These are phyloP conservation scores for Pulveroboletus sp. DNA, from an alignment of 768 basidiomycete genomes.

Conservation along the genomic window DNA sequence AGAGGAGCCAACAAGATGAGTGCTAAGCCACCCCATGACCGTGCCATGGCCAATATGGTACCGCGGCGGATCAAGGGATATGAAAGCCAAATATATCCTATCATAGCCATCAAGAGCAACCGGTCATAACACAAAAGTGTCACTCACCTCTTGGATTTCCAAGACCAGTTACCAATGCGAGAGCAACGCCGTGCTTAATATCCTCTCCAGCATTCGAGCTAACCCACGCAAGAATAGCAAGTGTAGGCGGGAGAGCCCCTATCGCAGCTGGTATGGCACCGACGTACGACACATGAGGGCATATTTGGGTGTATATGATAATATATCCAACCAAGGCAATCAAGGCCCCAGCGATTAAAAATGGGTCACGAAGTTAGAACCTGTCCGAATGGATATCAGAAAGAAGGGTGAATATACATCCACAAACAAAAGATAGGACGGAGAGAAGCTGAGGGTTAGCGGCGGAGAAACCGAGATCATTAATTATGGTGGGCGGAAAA, in stretches of 20 bases:
- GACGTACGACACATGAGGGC: constrained; percentile 30
- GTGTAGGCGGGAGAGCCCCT: constrained; percentile 46
- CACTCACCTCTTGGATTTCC: constrained; percentile 50
- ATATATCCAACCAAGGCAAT: constrained; percentile 47
- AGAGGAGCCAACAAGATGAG: constrained; percentile 34
- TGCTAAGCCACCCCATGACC: constrained; percentile 22
- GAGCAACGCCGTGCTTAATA: constrained; percentile 42
- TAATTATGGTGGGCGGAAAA: constrained; percentile 45
- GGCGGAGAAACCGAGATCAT: constrained; percentile 44
- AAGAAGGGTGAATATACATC: constrained; percentile 39
- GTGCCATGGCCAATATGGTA: constrained; percentile 33
- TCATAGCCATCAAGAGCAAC: constrained; percentile 10
- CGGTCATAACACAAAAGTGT: constrained; percentile 1
- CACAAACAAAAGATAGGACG: constrained; percentile 44
- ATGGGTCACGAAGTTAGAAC: constrained; percentile 41
- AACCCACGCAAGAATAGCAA: constrained; percentile 46
- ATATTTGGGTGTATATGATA: constrained; percentile 34
- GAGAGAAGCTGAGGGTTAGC: constrained; percentile 44
- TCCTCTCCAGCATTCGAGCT: constrained; percentile 51
- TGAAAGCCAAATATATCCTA: constrained; percentile 35
- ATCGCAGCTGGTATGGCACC: constrained; percentile 46
- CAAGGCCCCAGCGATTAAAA: constrained; percentile 36
- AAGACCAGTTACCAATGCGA: constrained; percentile 49
- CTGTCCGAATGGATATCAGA: constrained; percentile 41
- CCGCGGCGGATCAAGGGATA: constrained; percentile 31